Evolutionary conservation across 345 rosid genomes (phyloP).

Genomic region (Moricandia moricandioides): DNA sequence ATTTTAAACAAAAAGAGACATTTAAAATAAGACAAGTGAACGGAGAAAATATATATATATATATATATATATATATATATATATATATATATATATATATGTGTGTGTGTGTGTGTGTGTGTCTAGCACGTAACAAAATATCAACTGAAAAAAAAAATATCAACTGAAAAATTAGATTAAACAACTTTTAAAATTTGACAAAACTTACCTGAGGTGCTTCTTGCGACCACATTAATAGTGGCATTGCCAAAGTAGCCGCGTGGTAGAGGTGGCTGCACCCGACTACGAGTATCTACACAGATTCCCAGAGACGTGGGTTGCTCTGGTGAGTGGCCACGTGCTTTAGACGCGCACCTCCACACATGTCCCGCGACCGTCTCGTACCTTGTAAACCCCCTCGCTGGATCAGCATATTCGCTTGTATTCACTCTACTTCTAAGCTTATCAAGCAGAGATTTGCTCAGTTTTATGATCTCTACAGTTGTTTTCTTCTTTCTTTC

Average conservation of each 20-base stretch:
- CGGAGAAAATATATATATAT: no score
- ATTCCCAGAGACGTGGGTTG: conserved; percentile 52
- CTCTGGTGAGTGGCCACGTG: conserved; percentile 34
- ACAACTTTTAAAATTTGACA: not conserved
- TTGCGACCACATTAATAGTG: conserved; percentile 42
- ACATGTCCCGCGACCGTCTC: conserved; percentile 37
- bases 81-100: no score
- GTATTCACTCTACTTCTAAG: conserved; percentile 43
- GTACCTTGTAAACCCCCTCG: conserved; percentile 42
- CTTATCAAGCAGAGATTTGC: conserved; percentile 44
- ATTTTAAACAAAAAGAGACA: not conserved
- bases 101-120: no score
- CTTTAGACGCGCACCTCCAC: conserved; percentile 38
- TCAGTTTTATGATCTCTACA: conserved; percentile 44
- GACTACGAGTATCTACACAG: conserved; percentile 46
- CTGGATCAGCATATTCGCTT: not conserved
- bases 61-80: no score
- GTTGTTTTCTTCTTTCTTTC: conserved; percentile 47
- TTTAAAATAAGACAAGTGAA: no score
- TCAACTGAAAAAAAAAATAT: no score
- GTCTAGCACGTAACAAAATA: no score
- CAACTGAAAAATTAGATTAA: not conserved
- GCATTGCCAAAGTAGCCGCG: conserved; percentile 46
- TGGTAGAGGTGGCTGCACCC: conserved; percentile 44
- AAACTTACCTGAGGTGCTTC: conserved; percentile 38